A percentile compares a stretch with the other conserved stretches of the same genome.
Evolutionary conservation across 257 asterid species (phyloP).

Genomic region (Mentha longifolia): DNA sequence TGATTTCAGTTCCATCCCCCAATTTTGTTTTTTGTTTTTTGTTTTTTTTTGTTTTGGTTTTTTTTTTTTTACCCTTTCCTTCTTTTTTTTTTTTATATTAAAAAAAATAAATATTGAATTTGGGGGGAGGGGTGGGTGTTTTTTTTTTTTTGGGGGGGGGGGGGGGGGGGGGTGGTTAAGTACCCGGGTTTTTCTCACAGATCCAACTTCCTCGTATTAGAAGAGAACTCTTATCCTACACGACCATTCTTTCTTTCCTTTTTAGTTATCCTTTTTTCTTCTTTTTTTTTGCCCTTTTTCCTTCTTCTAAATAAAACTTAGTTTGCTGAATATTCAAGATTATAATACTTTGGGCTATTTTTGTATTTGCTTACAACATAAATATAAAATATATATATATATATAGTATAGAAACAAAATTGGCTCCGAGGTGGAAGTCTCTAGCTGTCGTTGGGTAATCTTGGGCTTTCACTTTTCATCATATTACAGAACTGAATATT

Average conservation of each 20-base stretch:
- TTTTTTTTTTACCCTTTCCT: too few species aligned
- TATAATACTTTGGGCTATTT: too few species aligned
- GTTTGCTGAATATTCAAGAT: background rate
- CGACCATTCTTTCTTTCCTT: background rate
- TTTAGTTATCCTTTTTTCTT: background rate
- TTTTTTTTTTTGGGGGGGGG: too few species aligned
- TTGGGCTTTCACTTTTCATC: slow-evolving; percentile 24
- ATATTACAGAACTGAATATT: slow-evolving; percentile 23
- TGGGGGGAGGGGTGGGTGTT: background rate
- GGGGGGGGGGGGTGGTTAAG: background rate
- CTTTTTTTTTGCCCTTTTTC: background rate
- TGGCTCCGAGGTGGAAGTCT: slow-evolving; percentile 41
- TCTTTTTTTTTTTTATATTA: background rate
- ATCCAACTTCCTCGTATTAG: slow-evolving; percentile 44
- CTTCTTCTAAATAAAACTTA: background rate
- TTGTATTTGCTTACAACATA: too few species aligned
- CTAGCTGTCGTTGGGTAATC: slow-evolving; percentile 38
- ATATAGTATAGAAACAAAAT: background rate
- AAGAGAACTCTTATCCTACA: slow-evolving; percentile 40
- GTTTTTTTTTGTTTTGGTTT: too few species aligned
- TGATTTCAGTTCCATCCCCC: slow-evolving; percentile 24
- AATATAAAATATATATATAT: too few species aligned
- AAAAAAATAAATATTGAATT: background rate
- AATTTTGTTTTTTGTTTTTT: too few species aligned
- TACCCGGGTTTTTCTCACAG: slow-evolving; percentile 38